Evolutionary conservation across 2,329 filamentous ascomycete genomes (phyloP).

Genomic region (Alternaria hordeiaustralica): DNA sequence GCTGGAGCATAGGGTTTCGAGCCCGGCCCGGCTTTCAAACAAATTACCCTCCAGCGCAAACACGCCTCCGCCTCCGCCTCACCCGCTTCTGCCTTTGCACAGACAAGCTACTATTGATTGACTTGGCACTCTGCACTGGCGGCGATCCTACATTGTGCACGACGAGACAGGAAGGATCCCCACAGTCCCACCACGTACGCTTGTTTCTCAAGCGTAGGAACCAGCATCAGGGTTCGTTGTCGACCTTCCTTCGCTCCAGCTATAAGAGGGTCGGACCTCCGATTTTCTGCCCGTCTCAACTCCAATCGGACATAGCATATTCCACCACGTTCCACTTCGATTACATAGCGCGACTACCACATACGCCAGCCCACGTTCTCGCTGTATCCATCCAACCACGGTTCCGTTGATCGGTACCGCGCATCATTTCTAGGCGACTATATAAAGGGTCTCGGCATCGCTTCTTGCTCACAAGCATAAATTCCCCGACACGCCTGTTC

Average conservation of each 20-base stretch:
- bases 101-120: constrained; percentile 4
- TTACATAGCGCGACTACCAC: neutral
- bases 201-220: constrained; percentile 7
- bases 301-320: neutral
- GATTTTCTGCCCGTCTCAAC: constrained; percentile 3
- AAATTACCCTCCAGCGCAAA: constrained; percentile 24
- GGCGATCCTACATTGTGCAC: constrained; percentile 1
- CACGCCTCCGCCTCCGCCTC: constrained; percentile 6
- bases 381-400: neutral
- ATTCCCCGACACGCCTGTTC: constrained; percentile 1
- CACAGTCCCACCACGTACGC: constrained; percentile 7
- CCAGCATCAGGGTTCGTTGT: constrained; percentile 7
- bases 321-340: neutral
- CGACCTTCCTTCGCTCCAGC: neutral
- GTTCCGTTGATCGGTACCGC: constrained; percentile 9
- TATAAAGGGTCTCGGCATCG: neutral
- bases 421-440: neutral
- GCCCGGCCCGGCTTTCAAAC: constrained; percentile 29
- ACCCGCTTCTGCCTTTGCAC: constrained; percentile 12
- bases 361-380: neutral
- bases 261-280: constrained; percentile 17
- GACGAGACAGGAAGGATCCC: constrained; percentile 3
- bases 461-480: constrained; percentile 2
- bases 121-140: constrained; percentile 12
- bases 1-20: constrained; percentile 29